These are phyloP conservation scores for Aureobasidium sp. DNA, from an alignment of 2,329 filamentous ascomycete species.

Conservation along the genomic window DNA sequence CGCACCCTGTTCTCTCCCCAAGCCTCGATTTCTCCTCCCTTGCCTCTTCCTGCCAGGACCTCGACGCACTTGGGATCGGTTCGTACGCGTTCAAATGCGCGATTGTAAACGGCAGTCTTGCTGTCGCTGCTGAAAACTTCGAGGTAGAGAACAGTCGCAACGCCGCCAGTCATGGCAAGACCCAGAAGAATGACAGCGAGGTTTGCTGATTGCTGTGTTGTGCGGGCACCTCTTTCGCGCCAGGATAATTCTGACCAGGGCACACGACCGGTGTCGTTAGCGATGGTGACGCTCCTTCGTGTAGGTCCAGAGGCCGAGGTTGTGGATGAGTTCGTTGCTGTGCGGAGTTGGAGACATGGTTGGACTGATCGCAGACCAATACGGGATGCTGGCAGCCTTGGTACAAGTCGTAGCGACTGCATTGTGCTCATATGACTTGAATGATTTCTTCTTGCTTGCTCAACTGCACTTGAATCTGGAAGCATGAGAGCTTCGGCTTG, in stretches of 20 bases:
- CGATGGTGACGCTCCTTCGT: slow-evolving; percentile 67
- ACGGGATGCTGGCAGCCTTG: background rate
- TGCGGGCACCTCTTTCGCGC: slow-evolving; percentile 72
- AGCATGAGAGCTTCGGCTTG: background rate
- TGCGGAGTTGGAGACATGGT: slow-evolving; percentile 13
- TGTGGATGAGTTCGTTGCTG: slow-evolving; percentile 23
- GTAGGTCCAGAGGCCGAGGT: slow-evolving; percentile 36
- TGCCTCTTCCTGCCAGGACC: slow-evolving; percentile 57
- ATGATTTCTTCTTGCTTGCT: background rate
- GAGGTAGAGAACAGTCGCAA: slow-evolving; percentile 69
- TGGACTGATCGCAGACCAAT: background rate
- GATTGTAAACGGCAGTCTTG: slow-evolving; percentile 82
- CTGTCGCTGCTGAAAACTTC: slow-evolving; percentile 79
- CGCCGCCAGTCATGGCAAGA: slow-evolving; percentile 66
- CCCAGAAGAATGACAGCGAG: slow-evolving; percentile 70
- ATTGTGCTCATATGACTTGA: background rate
- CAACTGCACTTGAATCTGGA: background rate
- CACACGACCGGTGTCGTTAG: slow-evolving; percentile 78
- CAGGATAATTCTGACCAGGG: slow-evolving; percentile 71
- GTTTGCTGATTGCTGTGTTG: slow-evolving; percentile 88
- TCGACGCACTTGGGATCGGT: slow-evolving; percentile 62
- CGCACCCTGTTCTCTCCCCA: slow-evolving; percentile 66
- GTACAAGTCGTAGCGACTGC: background rate
- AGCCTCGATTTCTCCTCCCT: slow-evolving; percentile 57
- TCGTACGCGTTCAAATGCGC: slow-evolving; percentile 72